Evolutionary conservation across 2,329 filamentous ascomycete genomes (phyloP).

Genomic region (Fusarium ambrosium): DNA sequence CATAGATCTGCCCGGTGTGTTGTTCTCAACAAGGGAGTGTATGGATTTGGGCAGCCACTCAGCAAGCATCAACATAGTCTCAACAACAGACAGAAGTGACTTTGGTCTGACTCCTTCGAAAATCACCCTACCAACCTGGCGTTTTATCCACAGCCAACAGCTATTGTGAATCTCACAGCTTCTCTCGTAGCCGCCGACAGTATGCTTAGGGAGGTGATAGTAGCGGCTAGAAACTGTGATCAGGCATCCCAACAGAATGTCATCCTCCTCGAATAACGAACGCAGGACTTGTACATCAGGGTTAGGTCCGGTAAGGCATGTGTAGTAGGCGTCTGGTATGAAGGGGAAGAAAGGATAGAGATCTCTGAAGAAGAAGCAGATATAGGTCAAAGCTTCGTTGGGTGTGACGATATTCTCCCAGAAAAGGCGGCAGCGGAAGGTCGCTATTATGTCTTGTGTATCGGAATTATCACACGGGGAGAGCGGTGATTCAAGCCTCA

Average conservation of each 20-base stretch:
- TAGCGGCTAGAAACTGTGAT: conserved; percentile 14
- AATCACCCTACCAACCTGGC: conserved; percentile 4
- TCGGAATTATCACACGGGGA: not conserved
- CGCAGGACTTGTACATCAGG: not conserved
- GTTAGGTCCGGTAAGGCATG: not conserved
- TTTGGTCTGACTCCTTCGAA: conserved; percentile 15
- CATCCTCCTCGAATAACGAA: conserved; percentile 13
- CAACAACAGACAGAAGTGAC: conserved; percentile 3
- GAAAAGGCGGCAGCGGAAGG: conserved; percentile 14
- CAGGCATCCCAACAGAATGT: conserved; percentile 4
- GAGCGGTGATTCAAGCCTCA: not conserved
- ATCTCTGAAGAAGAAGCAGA: conserved; percentile 15
- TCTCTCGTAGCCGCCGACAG: conserved; percentile 17
- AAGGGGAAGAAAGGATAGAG: conserved; percentile 20
- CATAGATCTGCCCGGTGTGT: not conserved
- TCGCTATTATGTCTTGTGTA: not conserved
- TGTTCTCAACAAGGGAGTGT: conserved; percentile 11
- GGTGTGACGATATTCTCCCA: conserved; percentile 10
- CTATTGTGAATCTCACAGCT: conserved; percentile 12
- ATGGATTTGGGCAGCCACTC: conserved; percentile 15
- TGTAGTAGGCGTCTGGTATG: conserved; percentile 11
- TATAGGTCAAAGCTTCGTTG: conserved; percentile 1
- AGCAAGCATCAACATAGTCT: conserved; percentile 17
- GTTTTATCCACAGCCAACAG: conserved; percentile 10
- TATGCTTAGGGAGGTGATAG: conserved; percentile 5